Evolutionary conservation across 441 rosid genomes (phyloP).

Genomic region (Syzygium malaccense): DNA sequence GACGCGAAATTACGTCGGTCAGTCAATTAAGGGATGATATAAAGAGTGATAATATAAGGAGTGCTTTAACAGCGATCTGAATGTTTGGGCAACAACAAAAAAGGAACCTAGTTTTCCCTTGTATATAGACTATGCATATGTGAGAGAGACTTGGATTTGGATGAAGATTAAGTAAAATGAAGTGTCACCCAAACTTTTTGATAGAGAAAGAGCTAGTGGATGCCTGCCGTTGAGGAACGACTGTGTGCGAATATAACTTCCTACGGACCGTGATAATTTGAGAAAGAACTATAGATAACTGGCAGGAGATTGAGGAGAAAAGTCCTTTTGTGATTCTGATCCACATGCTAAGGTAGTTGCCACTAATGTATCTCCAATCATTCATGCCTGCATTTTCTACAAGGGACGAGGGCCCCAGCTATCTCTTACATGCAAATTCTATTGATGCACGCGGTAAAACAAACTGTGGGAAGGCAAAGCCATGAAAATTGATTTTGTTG

Average conservation of each 20-base stretch:
- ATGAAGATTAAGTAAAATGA: too few species aligned
- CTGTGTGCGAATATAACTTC: not conserved
- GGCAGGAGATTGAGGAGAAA: not conserved
- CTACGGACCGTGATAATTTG: not conserved
- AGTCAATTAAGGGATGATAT: not conserved
- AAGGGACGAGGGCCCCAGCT: not conserved
- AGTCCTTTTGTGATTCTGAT: not conserved
- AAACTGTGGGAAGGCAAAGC: not conserved
- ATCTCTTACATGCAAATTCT: not conserved
- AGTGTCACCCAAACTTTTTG: too few species aligned
- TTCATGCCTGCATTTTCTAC: not conserved
- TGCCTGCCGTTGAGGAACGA: not conserved
- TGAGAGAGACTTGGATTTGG: not conserved
- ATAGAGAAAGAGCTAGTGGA: not conserved
- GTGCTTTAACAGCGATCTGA: not conserved
- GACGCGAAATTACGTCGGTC: not conserved
- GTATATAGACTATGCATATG: not conserved
- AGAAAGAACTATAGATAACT: not conserved
- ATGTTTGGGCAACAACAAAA: too few species aligned
- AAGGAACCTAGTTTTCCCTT: not conserved
- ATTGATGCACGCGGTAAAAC: not conserved
- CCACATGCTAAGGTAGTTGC: not conserved
- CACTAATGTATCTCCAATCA: not conserved
- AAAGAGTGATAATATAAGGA: not conserved
- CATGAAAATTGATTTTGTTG: not conserved